These are phyloP conservation scores for Vigna hirtella DNA, from an alignment of 306 rosid species.

Conservation along the genomic window DNA sequence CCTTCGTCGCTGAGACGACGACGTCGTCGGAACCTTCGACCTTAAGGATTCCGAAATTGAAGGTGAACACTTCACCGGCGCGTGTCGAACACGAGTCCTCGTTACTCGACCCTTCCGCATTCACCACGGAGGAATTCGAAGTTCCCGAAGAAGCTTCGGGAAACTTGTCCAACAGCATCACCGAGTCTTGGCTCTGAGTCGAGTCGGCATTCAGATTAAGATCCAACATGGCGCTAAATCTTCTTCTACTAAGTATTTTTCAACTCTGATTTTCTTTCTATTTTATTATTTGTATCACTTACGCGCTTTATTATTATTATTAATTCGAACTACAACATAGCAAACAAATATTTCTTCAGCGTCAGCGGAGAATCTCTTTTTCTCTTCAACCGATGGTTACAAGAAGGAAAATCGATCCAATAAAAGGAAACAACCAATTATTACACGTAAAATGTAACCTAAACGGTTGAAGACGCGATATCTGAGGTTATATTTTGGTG, in stretches of 20 bases:
- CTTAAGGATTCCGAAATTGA: constrained; percentile 86
- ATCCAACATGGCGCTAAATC: constrained; percentile 67
- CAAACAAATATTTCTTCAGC: constrained; percentile 35
- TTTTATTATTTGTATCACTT: not conserved
- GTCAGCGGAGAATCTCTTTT: constrained; percentile 44
- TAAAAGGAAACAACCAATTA: constrained; percentile 19
- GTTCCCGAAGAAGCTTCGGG: constrained; percentile 85
- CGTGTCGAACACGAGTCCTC: constrained; percentile 91
- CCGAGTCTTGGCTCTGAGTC: constrained; percentile 56
- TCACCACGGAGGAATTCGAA: constrained; percentile 91
- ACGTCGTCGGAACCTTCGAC: constrained; percentile 51
- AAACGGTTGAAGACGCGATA: constrained; percentile 46
- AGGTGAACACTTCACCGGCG: constrained; percentile 67
- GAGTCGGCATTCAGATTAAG: constrained; percentile 79
- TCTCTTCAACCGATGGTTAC: constrained; percentile 32
- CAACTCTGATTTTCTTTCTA: constrained; percentile 33
- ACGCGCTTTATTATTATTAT: not conserved
- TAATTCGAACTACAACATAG: constrained; percentile 16
- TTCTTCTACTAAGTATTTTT: constrained; percentile 36
- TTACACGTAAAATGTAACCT: constrained; percentile 30
- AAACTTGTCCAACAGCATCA: constrained; percentile 51
- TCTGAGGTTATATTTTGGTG: constrained; percentile 11
- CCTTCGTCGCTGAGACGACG: constrained; percentile 52
- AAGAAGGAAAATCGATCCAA: constrained; percentile 37
- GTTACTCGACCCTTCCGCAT: constrained; percentile 88